Evolutionary conservation across 768 basidiomycete genomes (phyloP), one percentile per base, ranked within the genome.

Genomic region (Suillus brevipes): DNA sequence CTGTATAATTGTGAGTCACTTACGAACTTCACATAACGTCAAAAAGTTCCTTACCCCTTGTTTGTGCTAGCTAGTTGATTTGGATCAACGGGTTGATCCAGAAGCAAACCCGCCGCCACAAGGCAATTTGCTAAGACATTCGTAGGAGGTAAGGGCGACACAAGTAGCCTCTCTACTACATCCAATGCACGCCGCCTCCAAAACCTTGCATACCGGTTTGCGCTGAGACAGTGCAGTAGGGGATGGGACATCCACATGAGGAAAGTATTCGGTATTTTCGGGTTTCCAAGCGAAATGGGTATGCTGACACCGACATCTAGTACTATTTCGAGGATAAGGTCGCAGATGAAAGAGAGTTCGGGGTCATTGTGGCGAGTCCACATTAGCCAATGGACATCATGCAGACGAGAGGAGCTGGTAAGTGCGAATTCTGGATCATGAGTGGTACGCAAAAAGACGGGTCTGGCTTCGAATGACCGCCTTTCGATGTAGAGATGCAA

Each of bases 161-260:
- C 37, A 42, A 65, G 50, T n/a, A 65, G n/a, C 40, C 62, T 40
- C 31, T 47, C n/a, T 23, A 65, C 38, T 28, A 47, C 61, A 38
- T 63, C 49, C 25, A 65, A 49, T 23, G 64, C 64, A 8, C 60
- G 49, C 18, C 55, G 60, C 25, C 61, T 65, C 50, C 47, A 52
- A 25, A 57, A 57, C 31, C 45, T 42, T 38, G 64, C 50, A 28
- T 31, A 57, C 34, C 43, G 34, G 20, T 63, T 20, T 42, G 49
- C 45, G 16, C 37, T 36, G 13, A 65, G 62, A 20, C 61, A 63
- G 38, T 65, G 61, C 31, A 64, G 64, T 20, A 65, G 60, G 3
- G 62, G 47, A 47, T 65, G 64, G 20, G 61, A 63, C 47, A 63
- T 63, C 64, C 64, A 65, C 38, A 37, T 38, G 20, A 65, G 64